These are phyloP conservation scores for Pneumocystis sp. DNA, from an alignment of 1,139 yeast species.

Conservation along the genomic window DNA sequence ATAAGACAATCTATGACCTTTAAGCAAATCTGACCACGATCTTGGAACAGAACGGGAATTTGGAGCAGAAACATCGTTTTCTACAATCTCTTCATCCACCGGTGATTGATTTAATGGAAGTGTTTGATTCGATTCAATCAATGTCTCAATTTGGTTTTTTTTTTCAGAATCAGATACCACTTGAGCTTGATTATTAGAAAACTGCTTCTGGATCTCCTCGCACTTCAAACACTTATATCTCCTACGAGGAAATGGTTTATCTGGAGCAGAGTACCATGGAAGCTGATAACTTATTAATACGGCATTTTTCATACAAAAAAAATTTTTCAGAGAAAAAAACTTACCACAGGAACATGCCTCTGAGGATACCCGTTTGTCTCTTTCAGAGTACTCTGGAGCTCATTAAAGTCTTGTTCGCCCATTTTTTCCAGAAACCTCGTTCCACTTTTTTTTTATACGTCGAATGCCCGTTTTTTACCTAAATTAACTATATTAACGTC, in stretches of 20 bases:
- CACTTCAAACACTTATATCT: neutral
- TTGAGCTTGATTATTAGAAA: neutral
- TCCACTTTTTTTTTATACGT: neutral
- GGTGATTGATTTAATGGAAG: neutral
- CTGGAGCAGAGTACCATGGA: neutral
- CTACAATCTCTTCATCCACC: neutral
- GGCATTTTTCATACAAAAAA: neutral
- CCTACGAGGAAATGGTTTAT: neutral
- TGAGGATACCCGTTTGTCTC: neutral
- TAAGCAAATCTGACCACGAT: slow-evolving; percentile 3
- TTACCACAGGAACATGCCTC: neutral
- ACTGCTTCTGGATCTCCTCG: neutral
- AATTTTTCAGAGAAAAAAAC: neutral
- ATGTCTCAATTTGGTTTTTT: neutral
- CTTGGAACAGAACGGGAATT: neutral
- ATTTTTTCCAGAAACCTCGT: neutral
- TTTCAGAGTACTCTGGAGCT: neutral
- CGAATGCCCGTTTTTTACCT: neutral
- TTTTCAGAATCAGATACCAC: neutral
- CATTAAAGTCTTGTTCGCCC: neutral
- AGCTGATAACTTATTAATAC: neutral
- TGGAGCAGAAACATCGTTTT: neutral
- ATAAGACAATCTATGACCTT: neutral
- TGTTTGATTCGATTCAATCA: neutral
- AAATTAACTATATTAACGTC: neutral